Evolutionary conservation across 2,329 filamentous ascomycete species (phyloP).

Genomic region (Kalmusia sp.): DNA sequence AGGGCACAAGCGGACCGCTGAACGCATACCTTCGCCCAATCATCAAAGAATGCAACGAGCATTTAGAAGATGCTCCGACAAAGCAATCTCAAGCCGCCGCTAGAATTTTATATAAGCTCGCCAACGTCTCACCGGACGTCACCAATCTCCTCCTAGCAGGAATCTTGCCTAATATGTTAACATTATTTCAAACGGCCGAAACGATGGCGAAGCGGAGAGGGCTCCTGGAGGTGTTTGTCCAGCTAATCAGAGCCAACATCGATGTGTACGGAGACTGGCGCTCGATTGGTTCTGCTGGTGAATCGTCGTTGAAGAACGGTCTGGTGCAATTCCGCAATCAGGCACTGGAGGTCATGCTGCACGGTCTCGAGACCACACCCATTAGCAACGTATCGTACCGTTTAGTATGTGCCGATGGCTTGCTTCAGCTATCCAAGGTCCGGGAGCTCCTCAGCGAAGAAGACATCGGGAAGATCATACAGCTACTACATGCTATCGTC

Average conservation of each 20-base stretch:
- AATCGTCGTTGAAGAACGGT: slow-evolving; percentile 41
- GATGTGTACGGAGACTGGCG: slow-evolving; percentile 65
- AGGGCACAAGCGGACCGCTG: slow-evolving; percentile 55
- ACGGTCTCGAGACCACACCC: slow-evolving; percentile 53
- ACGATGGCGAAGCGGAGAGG: slow-evolving; percentile 69
- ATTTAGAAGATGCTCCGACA: slow-evolving; percentile 71
- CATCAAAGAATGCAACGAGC: slow-evolving; percentile 71
- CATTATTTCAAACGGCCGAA: slow-evolving; percentile 66
- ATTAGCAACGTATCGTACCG: slow-evolving; percentile 59
- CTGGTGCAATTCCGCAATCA: slow-evolving; percentile 50
- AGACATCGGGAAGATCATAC: slow-evolving; percentile 59
- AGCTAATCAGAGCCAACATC: slow-evolving; percentile 65
- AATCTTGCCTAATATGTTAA: slow-evolving; percentile 64
- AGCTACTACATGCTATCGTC: slow-evolving; percentile 67
- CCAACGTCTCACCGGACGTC: slow-evolving; percentile 61
- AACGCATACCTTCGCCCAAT: slow-evolving; percentile 65
- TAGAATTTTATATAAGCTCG: slow-evolving; percentile 64
- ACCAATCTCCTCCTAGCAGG: slow-evolving; percentile 64
- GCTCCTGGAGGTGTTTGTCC: slow-evolving; percentile 66
- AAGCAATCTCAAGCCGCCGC: slow-evolving; percentile 72
- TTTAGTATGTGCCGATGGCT: slow-evolving; percentile 52
- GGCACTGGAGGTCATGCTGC: slow-evolving; percentile 50
- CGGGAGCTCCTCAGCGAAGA: slow-evolving; percentile 51
- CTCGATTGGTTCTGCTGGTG: slow-evolving; percentile 46
- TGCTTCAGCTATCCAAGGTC: slow-evolving; percentile 52